Conservation (phyloP, 2,329 filamentous ascomycete genomes). For the Neoarthrinium moseri region DNA sequence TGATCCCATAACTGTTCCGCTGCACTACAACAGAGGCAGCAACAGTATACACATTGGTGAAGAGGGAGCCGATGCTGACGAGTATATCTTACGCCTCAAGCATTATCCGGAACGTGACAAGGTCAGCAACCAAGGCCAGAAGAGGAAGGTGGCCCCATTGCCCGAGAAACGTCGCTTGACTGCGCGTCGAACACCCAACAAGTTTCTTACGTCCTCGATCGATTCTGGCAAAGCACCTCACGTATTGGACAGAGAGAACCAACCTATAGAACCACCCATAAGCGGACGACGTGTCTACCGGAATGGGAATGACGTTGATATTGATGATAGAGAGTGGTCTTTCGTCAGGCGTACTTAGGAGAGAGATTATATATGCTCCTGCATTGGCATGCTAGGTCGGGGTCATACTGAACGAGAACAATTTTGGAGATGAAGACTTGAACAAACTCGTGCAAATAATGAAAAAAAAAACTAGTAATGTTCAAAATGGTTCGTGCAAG, state of each 20-base stretch:
- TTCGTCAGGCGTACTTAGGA: not conserved
- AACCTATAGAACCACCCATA: not conserved
- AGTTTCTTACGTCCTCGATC: not conserved
- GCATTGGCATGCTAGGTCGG: too few species aligned
- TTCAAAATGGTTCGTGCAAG: too few species aligned
- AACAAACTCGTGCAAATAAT: too few species aligned
- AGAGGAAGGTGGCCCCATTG: not conserved
- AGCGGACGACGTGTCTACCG: not conserved
- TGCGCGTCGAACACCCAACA: not conserved
- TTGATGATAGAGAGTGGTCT: not conserved
- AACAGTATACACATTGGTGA: conserved; percentile 11
- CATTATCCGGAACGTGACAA: conserved; percentile 1
- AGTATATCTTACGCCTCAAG: conserved; percentile 37
- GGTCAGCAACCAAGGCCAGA: not conserved
- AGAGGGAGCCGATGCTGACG: conserved; percentile 21
- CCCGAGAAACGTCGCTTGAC: conserved; percentile 2
- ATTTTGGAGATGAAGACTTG: too few species aligned
- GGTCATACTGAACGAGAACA: too few species aligned
- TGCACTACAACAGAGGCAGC: conserved; percentile 11
- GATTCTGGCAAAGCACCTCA: not conserved
- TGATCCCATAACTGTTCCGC: not conserved
- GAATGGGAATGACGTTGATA: not conserved
- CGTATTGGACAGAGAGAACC: too few species aligned
- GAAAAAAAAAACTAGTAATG: too few species aligned
- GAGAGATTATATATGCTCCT: not conserved